These are phyloP conservation scores for Talaromyces adpressus DNA, from an alignment of 495 filamentous ascomycete species.

Conservation along the genomic window DNA sequence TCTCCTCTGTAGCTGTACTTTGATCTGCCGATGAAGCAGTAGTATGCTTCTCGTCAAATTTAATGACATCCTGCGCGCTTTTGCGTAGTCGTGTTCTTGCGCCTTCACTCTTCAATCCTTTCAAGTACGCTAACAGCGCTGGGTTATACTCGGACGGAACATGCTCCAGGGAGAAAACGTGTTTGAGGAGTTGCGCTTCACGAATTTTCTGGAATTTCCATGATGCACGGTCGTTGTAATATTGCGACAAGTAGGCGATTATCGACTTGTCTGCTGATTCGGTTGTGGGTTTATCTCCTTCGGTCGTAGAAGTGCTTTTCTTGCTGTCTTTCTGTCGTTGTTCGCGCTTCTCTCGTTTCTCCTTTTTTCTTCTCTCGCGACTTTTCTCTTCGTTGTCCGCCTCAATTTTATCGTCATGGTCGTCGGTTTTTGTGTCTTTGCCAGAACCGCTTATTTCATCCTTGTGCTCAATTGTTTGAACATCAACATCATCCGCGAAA, in stretches of 20 bases:
- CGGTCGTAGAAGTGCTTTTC: slow-evolving; percentile 12
- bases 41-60: slow-evolving; percentile 27
- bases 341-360: slow-evolving; percentile 29
- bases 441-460: slow-evolving; percentile 18
- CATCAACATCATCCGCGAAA: slow-evolving; percentile 51
- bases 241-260: slow-evolving; percentile 65
- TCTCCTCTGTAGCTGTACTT: slow-evolving; percentile 23
- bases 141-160: slow-evolving; percentile 59
- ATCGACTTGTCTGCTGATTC: slow-evolving; percentile 41
- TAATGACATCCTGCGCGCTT: slow-evolving; percentile 48
- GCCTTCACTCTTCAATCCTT: slow-evolving; percentile 59
- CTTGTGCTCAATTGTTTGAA: slow-evolving; percentile 40
- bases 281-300: background rate
- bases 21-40: slow-evolving; percentile 6
- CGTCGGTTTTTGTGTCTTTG: slow-evolving; percentile 10
- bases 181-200: slow-evolving; percentile 75
- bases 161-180: slow-evolving; percentile 60
- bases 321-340: slow-evolving; percentile 15
- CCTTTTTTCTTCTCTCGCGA: slow-evolving; percentile 28
- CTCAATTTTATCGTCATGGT: slow-evolving; percentile 39
- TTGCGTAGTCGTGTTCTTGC: slow-evolving; percentile 55
- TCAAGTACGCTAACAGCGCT: slow-evolving; percentile 62
- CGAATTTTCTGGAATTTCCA: slow-evolving; percentile 96
- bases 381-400: slow-evolving; percentile 14
- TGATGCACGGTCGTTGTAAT: slow-evolving; percentile 52